Evolutionary conservation across 2,329 filamentous ascomycete species (phyloP).

Genomic region (Nothomitra cinnamomea): DNA sequence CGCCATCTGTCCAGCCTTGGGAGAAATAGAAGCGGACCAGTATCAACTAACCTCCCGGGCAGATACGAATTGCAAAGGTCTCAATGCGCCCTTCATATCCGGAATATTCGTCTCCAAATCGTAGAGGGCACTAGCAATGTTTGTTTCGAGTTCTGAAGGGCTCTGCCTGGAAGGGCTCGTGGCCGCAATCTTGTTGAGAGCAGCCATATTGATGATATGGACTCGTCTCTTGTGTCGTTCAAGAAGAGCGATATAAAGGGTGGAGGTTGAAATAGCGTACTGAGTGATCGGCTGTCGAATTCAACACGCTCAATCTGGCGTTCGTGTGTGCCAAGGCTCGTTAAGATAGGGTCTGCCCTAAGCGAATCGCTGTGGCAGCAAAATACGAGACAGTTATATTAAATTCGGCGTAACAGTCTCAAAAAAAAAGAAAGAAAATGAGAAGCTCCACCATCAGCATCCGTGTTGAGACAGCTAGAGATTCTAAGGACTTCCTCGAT

Average conservation of each 20-base stretch:
- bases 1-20: slow-evolving; percentile 8
- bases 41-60: slow-evolving; percentile 80
- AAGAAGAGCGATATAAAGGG: neutral
- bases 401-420: too few species aligned
- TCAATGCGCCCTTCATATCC: slow-evolving; percentile 90
- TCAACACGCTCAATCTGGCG: neutral
- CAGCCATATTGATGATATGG: slow-evolving; percentile 40
- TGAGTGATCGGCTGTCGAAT: neutral
- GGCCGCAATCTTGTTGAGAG: slow-evolving; percentile 94
- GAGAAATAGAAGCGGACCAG: neutral
- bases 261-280: neutral
- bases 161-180: slow-evolving; percentile 94
- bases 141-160: slow-evolving; percentile 94
- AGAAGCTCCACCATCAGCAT: too few species aligned
- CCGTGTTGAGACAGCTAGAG: too few species aligned
- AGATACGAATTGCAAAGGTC: slow-evolving; percentile 96
- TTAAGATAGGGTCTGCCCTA: slow-evolving; percentile 1
- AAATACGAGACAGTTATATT: too few species aligned
- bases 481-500: too few species aligned
- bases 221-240: neutral
- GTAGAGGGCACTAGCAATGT: slow-evolving; percentile 91
- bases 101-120: slow-evolving; percentile 99
- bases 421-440: too few species aligned
- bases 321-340: slow-evolving; percentile 3
- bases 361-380: neutral